Evolutionary conservation across 2,329 filamentous ascomycete species (phyloP).

Genomic region (Talaromyces amestolkiae): DNA sequence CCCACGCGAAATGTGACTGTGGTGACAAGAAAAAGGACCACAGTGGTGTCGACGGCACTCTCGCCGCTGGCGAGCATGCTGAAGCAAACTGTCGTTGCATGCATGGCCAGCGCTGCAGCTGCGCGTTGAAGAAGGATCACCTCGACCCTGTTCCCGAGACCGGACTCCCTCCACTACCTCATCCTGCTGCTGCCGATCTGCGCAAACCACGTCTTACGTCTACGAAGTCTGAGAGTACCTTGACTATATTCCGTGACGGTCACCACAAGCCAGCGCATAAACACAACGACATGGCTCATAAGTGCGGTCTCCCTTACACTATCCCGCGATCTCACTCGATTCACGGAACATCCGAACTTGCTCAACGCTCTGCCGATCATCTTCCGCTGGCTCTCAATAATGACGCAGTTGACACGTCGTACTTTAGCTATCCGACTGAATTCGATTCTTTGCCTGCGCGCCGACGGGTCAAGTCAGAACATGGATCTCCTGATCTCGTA

Average conservation of each 20-base stretch:
- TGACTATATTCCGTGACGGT: slow-evolving; percentile 62
- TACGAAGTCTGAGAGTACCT: slow-evolving; percentile 58
- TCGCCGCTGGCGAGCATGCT: slow-evolving; percentile 32
- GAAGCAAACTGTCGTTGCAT: slow-evolving; percentile 50
- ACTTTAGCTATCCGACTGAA: slow-evolving; percentile 32
- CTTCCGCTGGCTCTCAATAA: slow-evolving; percentile 41
- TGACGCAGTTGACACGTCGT: slow-evolving; percentile 28
- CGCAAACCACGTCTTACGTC: slow-evolving; percentile 57
- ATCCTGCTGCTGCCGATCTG: slow-evolving; percentile 44
- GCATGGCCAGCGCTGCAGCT: slow-evolving; percentile 60
- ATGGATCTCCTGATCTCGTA: slow-evolving; percentile 45
- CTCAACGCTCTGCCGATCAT: slow-evolving; percentile 54
- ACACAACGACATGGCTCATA: slow-evolving; percentile 63
- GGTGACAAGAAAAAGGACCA: slow-evolving; percentile 75
- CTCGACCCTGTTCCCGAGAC: slow-evolving; percentile 51
- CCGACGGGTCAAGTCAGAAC: slow-evolving; percentile 45
- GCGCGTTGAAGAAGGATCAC: slow-evolving; percentile 60
- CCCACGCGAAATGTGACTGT: slow-evolving; percentile 95
- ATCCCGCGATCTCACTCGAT: slow-evolving; percentile 56
- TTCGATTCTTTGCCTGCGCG: slow-evolving; percentile 29
- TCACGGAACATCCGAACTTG: slow-evolving; percentile 45
- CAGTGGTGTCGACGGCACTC: slow-evolving; percentile 28
- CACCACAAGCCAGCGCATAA: slow-evolving; percentile 65
- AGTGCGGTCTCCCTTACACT: slow-evolving; percentile 62
- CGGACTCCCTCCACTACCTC: slow-evolving; percentile 42